Evolutionary conservation across 202 grass and related monocot species (phyloP), one percentile per base, ranked within the genome.

Genomic region (Carex arenaria): DNA sequence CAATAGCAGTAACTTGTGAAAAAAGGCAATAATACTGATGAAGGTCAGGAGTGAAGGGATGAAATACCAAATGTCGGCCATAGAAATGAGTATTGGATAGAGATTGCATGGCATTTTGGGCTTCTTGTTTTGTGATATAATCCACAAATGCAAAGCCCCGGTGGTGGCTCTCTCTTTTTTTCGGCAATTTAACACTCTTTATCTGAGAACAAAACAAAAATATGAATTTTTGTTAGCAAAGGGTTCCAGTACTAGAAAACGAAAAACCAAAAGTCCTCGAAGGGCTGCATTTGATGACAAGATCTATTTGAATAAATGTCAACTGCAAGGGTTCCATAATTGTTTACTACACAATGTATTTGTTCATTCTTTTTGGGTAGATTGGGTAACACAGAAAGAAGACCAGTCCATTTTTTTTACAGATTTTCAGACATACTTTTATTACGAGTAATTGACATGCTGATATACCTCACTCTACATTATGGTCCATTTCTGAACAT

Each of bases 61-160:
- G 61, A 19, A 69, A 83, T 93, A 95, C 96, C 96, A 98, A 80
- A 80, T 90, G 93, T 10, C 93, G 89, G 3, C 93, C 93, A 12
- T 98, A 98, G 3, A 98, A 89, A 90, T 98, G 96, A 7, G 91
- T 98, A 90, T 67, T 98, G 43, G 88, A 77, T 6, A 98, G 95
- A 62, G 93, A 90, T 78, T 95, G 86, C 19, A 95, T 54, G 45
- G 93, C 91, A 56, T 89, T 93, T 68, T 98, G 91, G 3, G 95
- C 93, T 87, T 95, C 95, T 89, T 98, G 93, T 67, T 93, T 95
- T 0, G 93, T 93, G 36, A 98, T 85, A 6, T 87, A 95, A 68
- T 98, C 93, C 31, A 98, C 89, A 80, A 98, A 98, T 3, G 93
- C 95, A 31, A 95, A 95, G 87, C 93, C 95, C 82, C 93, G 93